Evolutionary conservation across 2,329 filamentous ascomycete genomes (phyloP), one percentile per base, ranked within the genome.

Genomic region (Westerdykella sp.): DNA sequence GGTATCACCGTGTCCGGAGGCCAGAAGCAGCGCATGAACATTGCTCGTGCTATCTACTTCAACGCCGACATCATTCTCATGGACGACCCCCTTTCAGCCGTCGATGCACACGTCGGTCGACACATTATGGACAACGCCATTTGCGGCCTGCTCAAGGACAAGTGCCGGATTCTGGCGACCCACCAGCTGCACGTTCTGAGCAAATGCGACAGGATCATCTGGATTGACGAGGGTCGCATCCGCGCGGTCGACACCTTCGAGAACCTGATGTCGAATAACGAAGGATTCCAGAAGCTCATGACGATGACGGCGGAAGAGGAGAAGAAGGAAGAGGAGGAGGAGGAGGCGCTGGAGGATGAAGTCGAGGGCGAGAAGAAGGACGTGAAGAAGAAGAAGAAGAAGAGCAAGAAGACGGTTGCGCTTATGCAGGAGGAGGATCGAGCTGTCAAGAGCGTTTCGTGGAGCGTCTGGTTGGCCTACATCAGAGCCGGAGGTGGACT

Each of bases 1-100:
- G 91, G 93, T 41, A 96, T 97, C 59, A 97, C 89, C 1, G 85
- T 97, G 1, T 95, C 89, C 14, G 91, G 93, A 44, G 91, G 91
- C 1, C 91, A 97, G 67, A 96, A 96, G 67, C 91, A 96, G 66
- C 81, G 93, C 10, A 73, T 96, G 53, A 97, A 96, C 62, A 96
- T 97, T 59, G 93, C 93, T 14, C 79, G 93, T 42, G 80, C 80
- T 1, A 82, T 83, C 42, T 83, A 83, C 56, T 83, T 81, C 59
- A 69, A 82, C 49, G 75, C 79, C 1, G 78, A 81, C 48, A 74
- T 83, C 39, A 68, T 83, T 2, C 69, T 83, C 11, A 78, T 83
- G 75, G 80, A 83, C 51, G 80, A 83, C 53, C 79, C 79, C 1
- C 64, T 83, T 6, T 82, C 78, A 4, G 73, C 73, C 21, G 73